A percentile compares a stretch with the other conserved stretches of the same genome.
phyloP scores from a whole-genome alignment of 208 protist genomes.

The Wallacemonas sp. region DNA sequence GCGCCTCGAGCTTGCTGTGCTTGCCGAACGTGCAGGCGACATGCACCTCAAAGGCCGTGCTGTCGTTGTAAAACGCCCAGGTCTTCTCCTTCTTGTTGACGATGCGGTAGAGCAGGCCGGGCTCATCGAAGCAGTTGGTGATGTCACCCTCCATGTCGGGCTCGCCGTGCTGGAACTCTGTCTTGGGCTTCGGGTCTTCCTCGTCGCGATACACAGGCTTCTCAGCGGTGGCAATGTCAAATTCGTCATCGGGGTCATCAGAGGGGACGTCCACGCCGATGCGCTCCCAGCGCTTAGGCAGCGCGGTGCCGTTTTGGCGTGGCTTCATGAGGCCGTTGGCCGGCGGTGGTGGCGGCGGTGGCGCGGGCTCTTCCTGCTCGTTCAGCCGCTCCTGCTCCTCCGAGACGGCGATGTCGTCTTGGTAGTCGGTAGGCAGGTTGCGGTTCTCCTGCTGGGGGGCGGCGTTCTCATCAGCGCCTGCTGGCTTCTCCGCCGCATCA shows the following conservation, averaged over 20 bases:
- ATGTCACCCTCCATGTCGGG: constrained; percentile 66
- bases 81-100: constrained; percentile 67
- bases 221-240: constrained; percentile 57
- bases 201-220: constrained; percentile 50
- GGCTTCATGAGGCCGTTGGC: constrained; percentile 58
- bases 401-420: constrained; percentile 15
- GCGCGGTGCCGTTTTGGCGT: constrained; percentile 34
- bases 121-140: constrained; percentile 82
- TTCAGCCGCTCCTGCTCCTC: constrained; percentile 15
- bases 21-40: constrained; percentile 74
- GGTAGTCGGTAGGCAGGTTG: constrained; percentile 7
- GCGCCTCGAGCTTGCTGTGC: constrained; percentile 74
- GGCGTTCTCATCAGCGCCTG: constrained; percentile 16
- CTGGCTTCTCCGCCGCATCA: constrained; percentile 61
- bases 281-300: constrained; percentile 42
- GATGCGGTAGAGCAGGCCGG: constrained; percentile 82
- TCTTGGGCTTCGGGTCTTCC: constrained; percentile 18
- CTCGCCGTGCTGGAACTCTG: constrained; percentile 70
- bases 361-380: constrained; percentile 14
- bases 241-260: constrained; percentile 76
- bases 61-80: constrained; percentile 92
- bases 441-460: background rate
- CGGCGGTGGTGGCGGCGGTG: constrained; percentile 20
- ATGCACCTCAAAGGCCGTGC: constrained; percentile 67
- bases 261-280: constrained; percentile 37